Base-by-base conservation (phyloP, 371 early-diverging fungal genomes). In the Mortierella polycephala region DNA sequence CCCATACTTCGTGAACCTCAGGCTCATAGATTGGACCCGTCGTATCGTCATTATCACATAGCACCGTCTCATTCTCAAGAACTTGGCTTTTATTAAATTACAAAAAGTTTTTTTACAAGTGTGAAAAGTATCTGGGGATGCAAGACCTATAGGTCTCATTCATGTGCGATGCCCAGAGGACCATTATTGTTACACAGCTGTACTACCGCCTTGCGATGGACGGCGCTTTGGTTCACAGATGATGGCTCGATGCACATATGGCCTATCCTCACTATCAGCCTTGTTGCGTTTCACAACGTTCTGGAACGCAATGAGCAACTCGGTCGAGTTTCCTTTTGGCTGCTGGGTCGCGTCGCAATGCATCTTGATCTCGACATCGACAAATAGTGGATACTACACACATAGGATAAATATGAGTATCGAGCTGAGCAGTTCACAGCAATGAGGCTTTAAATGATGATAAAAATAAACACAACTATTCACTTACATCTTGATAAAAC, bases 291-390 rank as follows among this genome's bases (percentile, higher is more conserved):
- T 63, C 30, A 64, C 60, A 1, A 71, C 61, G 14, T 71, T 65
- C 57, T 72, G 58, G 62, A 62, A 66, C 8, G 66, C 68, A 50
- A 67, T 67, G 30, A 67, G 46, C 6, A 79, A 69, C 53, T 79
- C 79, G 30, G 71, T 59, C 13, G 79, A 61, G 18, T 67, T 47
- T 57, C 13, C 40, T 37, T 49, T 60, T 56, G 61, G 12, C 12
- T 54, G 62, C 12, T 60, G 67, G 18, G 49, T 41, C 11, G 57
- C 20, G 39, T 72, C 63, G n/a, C 62, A 63, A 20, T 62, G 65
- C 72, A 77, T 72, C 62, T 77, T 77, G 62, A 77, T 77, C 66
- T 77, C 79, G 0, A 77, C 73, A 69, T 77, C 79, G 10, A 77
- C 79, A 62, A 77, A 77, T 14, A 72, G 62, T 2, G 79, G 73